A percentile compares a stretch with the other conserved stretches of the same genome.
phyloP scores from a whole-genome alignment of 495 filamentous ascomycete genomes.

The Parachaetomium inaequale region DNA sequence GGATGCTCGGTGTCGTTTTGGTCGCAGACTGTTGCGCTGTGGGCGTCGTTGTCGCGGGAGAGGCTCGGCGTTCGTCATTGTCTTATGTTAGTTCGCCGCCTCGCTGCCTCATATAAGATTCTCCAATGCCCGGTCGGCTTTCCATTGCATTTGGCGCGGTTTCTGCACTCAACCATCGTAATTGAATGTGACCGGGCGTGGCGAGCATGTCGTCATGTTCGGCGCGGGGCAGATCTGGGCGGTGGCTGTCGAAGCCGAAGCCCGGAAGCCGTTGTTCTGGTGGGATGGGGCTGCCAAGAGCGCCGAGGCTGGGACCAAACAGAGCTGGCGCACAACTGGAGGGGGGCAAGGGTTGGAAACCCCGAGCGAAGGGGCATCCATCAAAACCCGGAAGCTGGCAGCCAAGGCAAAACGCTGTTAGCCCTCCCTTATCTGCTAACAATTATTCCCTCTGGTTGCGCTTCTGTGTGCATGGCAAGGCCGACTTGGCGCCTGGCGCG shows the following conservation, averaged over 20 bases:
- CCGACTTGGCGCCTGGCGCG: background rate
- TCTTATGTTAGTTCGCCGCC: background rate
- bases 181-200: background rate
- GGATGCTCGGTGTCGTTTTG: slow-evolving; percentile 7
- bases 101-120: background rate
- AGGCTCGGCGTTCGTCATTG: background rate
- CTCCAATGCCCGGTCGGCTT: background rate
- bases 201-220: slow-evolving; percentile 1
- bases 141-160: too few relatives aligned
- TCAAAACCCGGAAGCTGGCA: background rate
- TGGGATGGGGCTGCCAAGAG: background rate
- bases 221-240: background rate
- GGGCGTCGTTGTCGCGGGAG: background rate
- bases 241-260: background rate
- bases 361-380: background rate
- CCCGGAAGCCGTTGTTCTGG: background rate
- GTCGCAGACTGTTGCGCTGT: background rate
- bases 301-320: background rate
- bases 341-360: too few relatives aligned
- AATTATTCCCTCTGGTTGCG: background rate
- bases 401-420: background rate
- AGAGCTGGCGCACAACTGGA: too few relatives aligned
- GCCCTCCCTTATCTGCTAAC: background rate
- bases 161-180: too few relatives aligned
- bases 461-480: background rate